Conservation (phyloP, 2,329 filamentous ascomycete genomes). For the Graphiopsis chlorocephala region DNA sequence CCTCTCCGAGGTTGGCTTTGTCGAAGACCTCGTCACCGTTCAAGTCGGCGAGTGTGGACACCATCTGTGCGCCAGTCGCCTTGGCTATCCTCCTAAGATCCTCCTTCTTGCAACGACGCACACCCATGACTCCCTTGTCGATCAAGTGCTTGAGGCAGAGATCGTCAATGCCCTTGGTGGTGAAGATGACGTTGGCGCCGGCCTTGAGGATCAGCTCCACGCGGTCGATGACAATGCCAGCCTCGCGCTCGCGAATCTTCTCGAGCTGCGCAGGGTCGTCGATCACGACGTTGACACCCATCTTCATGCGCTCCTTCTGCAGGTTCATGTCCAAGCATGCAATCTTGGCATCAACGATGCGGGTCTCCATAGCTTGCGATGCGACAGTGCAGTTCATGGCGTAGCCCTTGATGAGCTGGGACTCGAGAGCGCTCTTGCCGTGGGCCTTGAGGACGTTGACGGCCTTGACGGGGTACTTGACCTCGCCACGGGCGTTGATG, state of each 20-base stretch:
- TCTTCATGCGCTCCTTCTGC: conserved; percentile 98
- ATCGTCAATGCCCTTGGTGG: conserved; percentile 98
- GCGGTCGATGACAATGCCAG: conserved; percentile 87
- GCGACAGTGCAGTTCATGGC: conserved; percentile 98
- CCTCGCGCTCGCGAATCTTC: conserved; percentile 90
- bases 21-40: conserved; percentile 98
- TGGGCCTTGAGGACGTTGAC: conserved; percentile 99
- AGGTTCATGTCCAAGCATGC: conserved; percentile 96
- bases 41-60: conserved; percentile 90
- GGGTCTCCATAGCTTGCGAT: conserved; percentile 95
- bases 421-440: conserved; percentile 87
- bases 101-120: conserved; percentile 97
- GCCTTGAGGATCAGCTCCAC: conserved; percentile 98
- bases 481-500: conserved; percentile 83
- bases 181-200: conserved; percentile 92
- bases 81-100: conserved; percentile 92
- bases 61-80: conserved; percentile 88
- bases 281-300: conserved; percentile 96
- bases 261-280: conserved; percentile 96
- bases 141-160: conserved; percentile 91
- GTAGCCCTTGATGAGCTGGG: conserved; percentile 89
- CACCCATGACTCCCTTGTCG: conserved; percentile 92
- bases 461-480: conserved; percentile 97
- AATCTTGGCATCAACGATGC: conserved; percentile 91
- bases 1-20: conserved; percentile 79